Base-by-base conservation (phyloP, 2,329 filamentous ascomycete genomes). In the Lecanicillium sp. region DNA sequence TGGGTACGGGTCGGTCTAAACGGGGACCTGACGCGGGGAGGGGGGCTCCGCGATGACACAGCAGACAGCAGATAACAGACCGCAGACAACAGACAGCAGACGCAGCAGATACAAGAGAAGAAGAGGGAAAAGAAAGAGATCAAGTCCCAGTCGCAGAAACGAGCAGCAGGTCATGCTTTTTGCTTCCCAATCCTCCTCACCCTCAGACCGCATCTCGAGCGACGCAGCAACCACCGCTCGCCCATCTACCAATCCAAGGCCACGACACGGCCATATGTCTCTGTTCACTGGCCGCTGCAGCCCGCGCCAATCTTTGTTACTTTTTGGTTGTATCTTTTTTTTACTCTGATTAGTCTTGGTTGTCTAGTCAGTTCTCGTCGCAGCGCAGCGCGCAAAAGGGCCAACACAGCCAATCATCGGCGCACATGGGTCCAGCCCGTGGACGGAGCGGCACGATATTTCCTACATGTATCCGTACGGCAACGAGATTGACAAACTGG, bases 371-470 rank as follows among this genome's bases (percentile, higher is more conserved):
- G n/a, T n/a, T n/a, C n/a, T n/a, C n/a, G n/a, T 5, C 14, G 9
- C 49, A 42, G 14, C 11, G 17, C 26, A 8, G 14, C 17, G 14
- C 23, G 15, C 14, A 40, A 15, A 37, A n/a, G 12, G 24, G 20
- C 30, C 12, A n/a, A 19, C 35, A 19, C 21, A 49, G 35, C 55
- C 55, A 56, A 57, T 57, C 54, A 55, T 51, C 50, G 45, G 23
- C 35, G 41, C 62, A 64, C 62, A 64, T 64, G 62, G 56, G 29
- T 32, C 29, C 36, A 41, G 43, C 10, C 21, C 19, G 12, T 50
- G 48, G 48, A 5, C 32, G 17, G 27, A n/a, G n/a, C n/a, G n/a
- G n/a, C n/a, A n/a, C n/a, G n/a, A n/a, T n/a, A n/a, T n/a, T n/a
- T n/a, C n/a, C n/a, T n/a, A n/a, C n/a, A n/a, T n/a, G n/a, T n/a